Evolutionary conservation across 1,284 basidiomycete genomes (phyloP).

Genomic region (Inonotus obliquus): DNA sequence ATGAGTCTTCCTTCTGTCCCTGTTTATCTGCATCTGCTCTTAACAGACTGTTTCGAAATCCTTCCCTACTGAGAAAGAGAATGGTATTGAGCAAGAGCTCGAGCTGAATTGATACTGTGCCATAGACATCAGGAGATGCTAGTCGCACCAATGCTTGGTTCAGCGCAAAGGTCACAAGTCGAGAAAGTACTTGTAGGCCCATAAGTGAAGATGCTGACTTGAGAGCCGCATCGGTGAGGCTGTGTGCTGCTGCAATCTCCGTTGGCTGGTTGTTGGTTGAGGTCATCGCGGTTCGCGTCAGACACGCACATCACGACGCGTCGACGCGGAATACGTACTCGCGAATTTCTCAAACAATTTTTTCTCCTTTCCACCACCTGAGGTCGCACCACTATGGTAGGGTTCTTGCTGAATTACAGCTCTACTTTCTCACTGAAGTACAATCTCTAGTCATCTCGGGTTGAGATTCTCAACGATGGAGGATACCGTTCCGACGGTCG

Average conservation of each 20-base stretch:
- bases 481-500: constrained; percentile 89
- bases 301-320: neutral
- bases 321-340: neutral
- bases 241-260: neutral
- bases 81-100: constrained; percentile 86
- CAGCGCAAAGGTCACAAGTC: constrained; percentile 81
- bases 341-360: too few species aligned
- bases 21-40: constrained; percentile 28
- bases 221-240: constrained; percentile 29
- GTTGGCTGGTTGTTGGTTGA: neutral
- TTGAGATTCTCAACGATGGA: constrained; percentile 88
- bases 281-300: constrained; percentile 8
- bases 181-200: constrained; percentile 79
- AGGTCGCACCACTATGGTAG: constrained; percentile 7
- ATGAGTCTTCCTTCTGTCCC: constrained; percentile 14
- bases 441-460: constrained; percentile 55
- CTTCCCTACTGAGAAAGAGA: constrained; percentile 89
- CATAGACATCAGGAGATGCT: constrained; percentile 82
- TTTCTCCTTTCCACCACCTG: neutral
- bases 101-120: constrained; percentile 82
- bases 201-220: constrained; percentile 78
- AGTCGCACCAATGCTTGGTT: constrained; percentile 87
- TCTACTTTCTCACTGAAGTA: neutral
- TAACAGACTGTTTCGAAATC: constrained; percentile 80
- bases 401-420: neutral